These are phyloP conservation scores for Clonostachys solani DNA, from an alignment of 2,329 filamentous ascomycete species.

Conservation along the genomic window DNA sequence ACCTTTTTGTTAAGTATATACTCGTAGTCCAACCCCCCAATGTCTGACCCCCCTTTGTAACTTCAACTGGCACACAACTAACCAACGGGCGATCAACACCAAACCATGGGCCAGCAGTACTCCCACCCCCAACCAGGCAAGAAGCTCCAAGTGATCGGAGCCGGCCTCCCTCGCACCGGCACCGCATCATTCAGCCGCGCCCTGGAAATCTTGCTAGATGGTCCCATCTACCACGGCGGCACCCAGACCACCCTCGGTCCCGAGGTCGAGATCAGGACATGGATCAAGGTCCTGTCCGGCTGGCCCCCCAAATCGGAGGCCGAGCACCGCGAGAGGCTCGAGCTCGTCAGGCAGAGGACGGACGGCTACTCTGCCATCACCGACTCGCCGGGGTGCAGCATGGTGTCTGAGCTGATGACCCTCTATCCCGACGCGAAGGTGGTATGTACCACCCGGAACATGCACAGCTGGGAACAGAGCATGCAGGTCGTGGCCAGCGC, in stretches of 20 bases:
- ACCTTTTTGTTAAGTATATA: no score
- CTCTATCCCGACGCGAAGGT: constrained; percentile 44
- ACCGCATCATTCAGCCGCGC: constrained; percentile 45
- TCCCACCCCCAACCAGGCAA: constrained; percentile 11
- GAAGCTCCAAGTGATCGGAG: constrained; percentile 33
- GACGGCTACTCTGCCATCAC: constrained; percentile 40
- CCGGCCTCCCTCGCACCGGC: constrained; percentile 39
- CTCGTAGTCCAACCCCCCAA: no score
- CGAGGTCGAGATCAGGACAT: constrained; percentile 17
- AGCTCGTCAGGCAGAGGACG: constrained; percentile 25
- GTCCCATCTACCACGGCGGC: constrained; percentile 44
- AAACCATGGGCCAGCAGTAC: no score
- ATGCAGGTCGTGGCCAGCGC: constrained; percentile 10
- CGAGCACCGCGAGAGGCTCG: constrained; percentile 12
- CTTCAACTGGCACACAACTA: no score
- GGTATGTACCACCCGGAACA: constrained; percentile 31
- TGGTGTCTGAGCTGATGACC: constrained; percentile 38
- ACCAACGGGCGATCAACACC: no score
- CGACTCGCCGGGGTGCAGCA: constrained; percentile 33
- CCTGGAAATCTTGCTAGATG: constrained; percentile 38
- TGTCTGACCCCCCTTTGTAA: no score
- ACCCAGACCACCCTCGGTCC: constrained; percentile 24
- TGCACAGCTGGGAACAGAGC: constrained; percentile 26
- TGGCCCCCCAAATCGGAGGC: constrained; percentile 2
- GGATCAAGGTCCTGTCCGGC: constrained; percentile 15